These are phyloP conservation scores for Syncephalastrum sp. DNA, from an alignment of 371 early-diverging fungal genomes.

Conservation along the genomic window DNA sequence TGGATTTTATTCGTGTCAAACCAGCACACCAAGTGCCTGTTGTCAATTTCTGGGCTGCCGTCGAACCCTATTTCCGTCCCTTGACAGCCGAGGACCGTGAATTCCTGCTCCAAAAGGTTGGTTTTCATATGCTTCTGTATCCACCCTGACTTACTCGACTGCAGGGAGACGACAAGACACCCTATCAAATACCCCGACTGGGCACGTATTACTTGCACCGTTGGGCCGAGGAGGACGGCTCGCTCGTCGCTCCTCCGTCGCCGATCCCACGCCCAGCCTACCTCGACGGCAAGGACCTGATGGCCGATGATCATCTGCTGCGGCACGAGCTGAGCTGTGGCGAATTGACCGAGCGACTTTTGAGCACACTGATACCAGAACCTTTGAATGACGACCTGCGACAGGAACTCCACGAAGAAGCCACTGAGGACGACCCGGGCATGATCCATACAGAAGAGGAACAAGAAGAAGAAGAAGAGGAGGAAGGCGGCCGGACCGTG, in stretches of 20 bases:
- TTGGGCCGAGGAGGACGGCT: constrained; percentile 82
- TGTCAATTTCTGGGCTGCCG: constrained; percentile 73
- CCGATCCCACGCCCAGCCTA: neutral
- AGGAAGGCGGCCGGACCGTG: constrained; percentile 17
- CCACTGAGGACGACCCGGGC: neutral
- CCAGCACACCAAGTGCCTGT: constrained; percentile 75
- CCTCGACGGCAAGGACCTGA: neutral
- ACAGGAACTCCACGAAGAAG: constrained; percentile 7
- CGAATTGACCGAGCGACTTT: constrained; percentile 70
- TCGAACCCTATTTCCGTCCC: constrained; percentile 83
- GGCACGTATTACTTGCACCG: constrained; percentile 75
- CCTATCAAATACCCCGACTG: constrained; percentile 72
- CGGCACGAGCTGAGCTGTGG: constrained; percentile 51
- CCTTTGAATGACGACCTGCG: constrained; percentile 23
- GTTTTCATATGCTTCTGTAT: neutral
- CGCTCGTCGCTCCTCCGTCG: neutral
- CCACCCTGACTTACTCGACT: no score
- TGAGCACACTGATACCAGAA: constrained; percentile 70
- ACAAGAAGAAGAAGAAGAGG: constrained; percentile 18
- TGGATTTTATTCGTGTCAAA: constrained; percentile 45
- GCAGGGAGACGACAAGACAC: constrained; percentile 65
- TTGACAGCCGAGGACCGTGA: constrained; percentile 78
- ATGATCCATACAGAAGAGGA: constrained; percentile 4
- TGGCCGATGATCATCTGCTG: neutral
- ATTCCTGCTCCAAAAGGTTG: constrained; percentile 57